Evolutionary conservation across 257 asterid genomes (phyloP).

Genomic region (Euphrasia confusa): DNA sequence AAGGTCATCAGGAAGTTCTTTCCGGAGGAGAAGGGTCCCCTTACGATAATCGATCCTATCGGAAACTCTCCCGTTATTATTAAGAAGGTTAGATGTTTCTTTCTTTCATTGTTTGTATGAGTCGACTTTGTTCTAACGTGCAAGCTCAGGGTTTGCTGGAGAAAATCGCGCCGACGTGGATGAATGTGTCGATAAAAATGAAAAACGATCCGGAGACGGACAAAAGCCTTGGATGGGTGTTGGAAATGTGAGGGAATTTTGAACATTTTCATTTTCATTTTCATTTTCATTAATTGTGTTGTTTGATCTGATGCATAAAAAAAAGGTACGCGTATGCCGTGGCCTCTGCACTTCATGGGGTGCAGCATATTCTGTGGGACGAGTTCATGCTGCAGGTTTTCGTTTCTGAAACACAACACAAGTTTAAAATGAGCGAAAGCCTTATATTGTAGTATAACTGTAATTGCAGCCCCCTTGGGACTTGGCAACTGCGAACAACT

Average conservation of each 20-base stretch:
- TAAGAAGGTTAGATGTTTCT: constrained; percentile 28
- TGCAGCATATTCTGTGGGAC: constrained; percentile 50
- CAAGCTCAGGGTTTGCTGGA: constrained; percentile 44
- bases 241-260: constrained; percentile 47
- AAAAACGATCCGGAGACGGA: constrained; percentile 47
- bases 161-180: constrained; percentile 61
- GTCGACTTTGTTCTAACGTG: neutral
- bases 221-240: constrained; percentile 52
- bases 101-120: neutral
- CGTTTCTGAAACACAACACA: constrained; percentile 16
- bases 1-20: constrained; percentile 39
- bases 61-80: constrained; percentile 68
- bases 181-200: constrained; percentile 53
- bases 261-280: neutral
- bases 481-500: constrained; percentile 36
- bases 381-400: constrained; percentile 69
- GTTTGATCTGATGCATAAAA: neutral
- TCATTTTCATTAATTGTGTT: neutral
- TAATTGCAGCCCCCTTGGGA: constrained; percentile 68
- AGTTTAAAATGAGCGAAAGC: too few species aligned
- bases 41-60: constrained; percentile 49
- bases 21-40: constrained; percentile 52
- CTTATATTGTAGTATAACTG: too few species aligned
- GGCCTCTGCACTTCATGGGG: constrained; percentile 69
- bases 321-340: constrained; percentile 69